phyloP scores from a whole-genome alignment of 352 stramenopile species.

The Phytophthora tubulina region DNA sequence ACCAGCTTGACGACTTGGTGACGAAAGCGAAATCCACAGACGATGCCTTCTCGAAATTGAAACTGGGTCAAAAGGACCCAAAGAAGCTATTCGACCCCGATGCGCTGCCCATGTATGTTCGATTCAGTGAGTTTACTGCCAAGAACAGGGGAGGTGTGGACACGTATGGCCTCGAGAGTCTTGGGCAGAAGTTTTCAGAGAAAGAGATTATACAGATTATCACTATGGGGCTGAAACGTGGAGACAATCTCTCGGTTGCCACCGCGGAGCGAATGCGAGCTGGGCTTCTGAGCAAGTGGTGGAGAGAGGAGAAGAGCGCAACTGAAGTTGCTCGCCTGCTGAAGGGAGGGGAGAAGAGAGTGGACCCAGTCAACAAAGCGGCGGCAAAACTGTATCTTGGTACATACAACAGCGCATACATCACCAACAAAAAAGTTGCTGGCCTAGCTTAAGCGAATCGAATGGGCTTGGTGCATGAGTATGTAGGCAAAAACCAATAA shows the following conservation, averaged over 20 bases:
- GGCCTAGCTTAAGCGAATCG: too few species aligned
- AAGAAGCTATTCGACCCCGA: not conserved
- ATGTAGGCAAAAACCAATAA: too few species aligned
- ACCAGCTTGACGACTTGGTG: not conserved
- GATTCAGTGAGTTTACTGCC: not conserved
- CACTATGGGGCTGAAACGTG: not conserved
- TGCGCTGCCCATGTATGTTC: not conserved
- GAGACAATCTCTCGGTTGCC: not conserved
- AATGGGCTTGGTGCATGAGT: too few species aligned
- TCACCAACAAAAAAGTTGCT: not conserved
- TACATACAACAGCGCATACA: not conserved
- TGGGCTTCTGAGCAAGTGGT: slow-evolving; percentile 1
- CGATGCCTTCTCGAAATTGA: not conserved
- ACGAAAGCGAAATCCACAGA: not conserved
- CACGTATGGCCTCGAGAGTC: not conserved
- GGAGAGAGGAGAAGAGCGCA: not conserved
- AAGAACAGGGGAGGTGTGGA: not conserved
- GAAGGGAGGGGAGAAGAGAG: not conserved
- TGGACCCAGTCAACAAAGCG: not conserved
- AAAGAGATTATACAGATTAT: not conserved
- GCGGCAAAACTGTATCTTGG: not conserved
- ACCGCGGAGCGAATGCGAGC: not conserved
- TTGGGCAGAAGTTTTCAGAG: not conserved
- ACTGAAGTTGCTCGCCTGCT: not conserved
- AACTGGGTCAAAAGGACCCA: not conserved